Evolutionary conservation across 2,329 filamentous ascomycete genomes (phyloP).

Genomic region (Penicillium capsulatum): DNA sequence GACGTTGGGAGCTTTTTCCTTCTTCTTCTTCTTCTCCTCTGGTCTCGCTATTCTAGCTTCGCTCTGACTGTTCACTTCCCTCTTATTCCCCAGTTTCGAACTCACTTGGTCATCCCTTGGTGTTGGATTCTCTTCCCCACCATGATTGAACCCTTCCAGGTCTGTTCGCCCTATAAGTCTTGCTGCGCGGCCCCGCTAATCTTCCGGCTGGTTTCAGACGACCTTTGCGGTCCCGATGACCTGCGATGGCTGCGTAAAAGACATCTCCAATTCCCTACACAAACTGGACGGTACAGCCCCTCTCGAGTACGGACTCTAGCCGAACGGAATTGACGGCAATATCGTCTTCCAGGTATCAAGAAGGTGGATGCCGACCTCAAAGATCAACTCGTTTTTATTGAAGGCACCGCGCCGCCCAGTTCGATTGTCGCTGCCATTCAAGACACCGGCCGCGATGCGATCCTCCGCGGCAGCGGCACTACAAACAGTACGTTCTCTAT

Average conservation of each 20-base stretch:
- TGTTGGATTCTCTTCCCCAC: slow-evolving; percentile 17
- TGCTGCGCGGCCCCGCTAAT: slow-evolving; percentile 15
- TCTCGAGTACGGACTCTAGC: too few relatives aligned
- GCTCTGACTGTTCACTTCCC: background rate
- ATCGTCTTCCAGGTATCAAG: slow-evolving; percentile 58
- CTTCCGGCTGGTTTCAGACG: slow-evolving; percentile 54
- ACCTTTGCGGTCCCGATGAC: slow-evolving; percentile 92
- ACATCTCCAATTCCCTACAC: slow-evolving; percentile 73
- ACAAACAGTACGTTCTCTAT: slow-evolving; percentile 66
- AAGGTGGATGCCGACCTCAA: slow-evolving; percentile 78
- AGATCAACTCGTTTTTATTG: slow-evolving; percentile 76
- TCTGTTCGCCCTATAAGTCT: slow-evolving; percentile 20
- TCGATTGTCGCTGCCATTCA: slow-evolving; percentile 86
- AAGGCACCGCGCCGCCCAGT: slow-evolving; percentile 86
- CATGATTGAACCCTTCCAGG: slow-evolving; percentile 48
- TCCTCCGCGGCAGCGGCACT: slow-evolving; percentile 80
- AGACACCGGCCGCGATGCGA: slow-evolving; percentile 85
- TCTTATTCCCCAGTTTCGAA: too few relatives aligned
- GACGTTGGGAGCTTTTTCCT: background rate
- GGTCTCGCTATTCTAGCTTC: background rate
- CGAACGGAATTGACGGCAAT: too few relatives aligned
- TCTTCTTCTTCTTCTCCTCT: slow-evolving; percentile 1
- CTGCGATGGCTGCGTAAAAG: slow-evolving; percentile 83
- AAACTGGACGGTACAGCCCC: slow-evolving; percentile 59
- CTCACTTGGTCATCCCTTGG: too few relatives aligned